A percentile compares a stretch with the other conserved stretches of the same genome.
These are phyloP conservation scores for Flammula alnicola DNA, from an alignment of 1,284 basidiomycete genomes.

Conservation along the genomic window DNA sequence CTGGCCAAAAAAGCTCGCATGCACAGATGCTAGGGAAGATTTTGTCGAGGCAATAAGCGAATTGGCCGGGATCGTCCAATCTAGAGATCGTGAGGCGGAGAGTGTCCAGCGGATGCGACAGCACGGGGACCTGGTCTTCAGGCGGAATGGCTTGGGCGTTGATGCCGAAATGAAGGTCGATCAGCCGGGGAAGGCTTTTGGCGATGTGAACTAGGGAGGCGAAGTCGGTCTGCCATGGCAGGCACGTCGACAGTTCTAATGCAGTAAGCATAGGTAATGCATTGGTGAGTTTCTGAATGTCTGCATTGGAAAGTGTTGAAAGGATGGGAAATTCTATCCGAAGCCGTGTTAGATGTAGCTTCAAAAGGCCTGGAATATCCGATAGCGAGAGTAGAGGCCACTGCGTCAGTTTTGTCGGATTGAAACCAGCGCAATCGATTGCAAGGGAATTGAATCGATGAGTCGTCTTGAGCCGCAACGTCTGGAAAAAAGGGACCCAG, in stretches of 20 bases:
- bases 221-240: background rate
- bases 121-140: background rate
- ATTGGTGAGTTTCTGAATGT: background rate
- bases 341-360: background rate
- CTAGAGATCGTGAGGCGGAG: background rate
- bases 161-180: background rate
- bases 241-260: background rate
- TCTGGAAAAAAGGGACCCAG: background rate
- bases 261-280: background rate
- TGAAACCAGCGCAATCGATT: background rate
- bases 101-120: background rate
- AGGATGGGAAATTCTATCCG: constrained; percentile 1
- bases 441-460: background rate
- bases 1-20: background rate
- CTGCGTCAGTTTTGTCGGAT: background rate
- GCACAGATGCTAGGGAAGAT: background rate
- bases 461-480: background rate
- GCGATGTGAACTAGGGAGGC: background rate
- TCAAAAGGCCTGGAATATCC: background rate
- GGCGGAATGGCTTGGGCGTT: background rate
- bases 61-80: background rate
- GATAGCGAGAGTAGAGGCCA: background rate
- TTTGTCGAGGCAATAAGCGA: background rate
- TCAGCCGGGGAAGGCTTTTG: background rate
- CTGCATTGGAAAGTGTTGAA: background rate